Conservation (phyloP, 2,329 filamentous ascomycete genomes). For the Hymenoscyphus albidus region DNA sequence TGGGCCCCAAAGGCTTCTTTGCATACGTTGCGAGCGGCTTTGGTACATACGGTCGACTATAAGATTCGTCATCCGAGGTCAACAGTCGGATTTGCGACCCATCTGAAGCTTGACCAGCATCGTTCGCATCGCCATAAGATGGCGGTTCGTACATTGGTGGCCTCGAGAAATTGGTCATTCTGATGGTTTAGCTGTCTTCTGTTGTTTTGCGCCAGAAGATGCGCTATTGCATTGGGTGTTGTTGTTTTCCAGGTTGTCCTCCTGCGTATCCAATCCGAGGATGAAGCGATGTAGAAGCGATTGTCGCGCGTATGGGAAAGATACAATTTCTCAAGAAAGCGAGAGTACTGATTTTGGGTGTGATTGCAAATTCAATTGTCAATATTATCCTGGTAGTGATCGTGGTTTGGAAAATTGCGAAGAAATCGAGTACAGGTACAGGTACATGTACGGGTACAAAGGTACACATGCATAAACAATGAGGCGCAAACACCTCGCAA, state of each 20-base stretch:
- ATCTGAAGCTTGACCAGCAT: constrained; percentile 41
- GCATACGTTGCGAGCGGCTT: constrained; percentile 25
- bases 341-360: not conserved
- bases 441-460: not conserved
- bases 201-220: constrained; percentile 1
- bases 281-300: not conserved
- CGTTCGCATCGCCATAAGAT: constrained; percentile 51
- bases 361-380: not conserved
- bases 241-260: not conserved
- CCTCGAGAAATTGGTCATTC: not conserved
- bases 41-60: constrained; percentile 52
- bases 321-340: not conserved
- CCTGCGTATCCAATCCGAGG: not conserved
- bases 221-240: not conserved
- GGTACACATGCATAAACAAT: constrained; percentile 1
- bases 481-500: not conserved
- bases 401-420: not conserved
- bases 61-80: constrained; percentile 58
- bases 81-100: constrained; percentile 56
- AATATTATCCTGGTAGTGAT: not conserved
- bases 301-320: not conserved
- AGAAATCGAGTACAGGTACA: not conserved
- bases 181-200: not conserved
- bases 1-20: constrained; percentile 21
- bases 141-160: constrained; percentile 57